These are phyloP conservation scores for Tylopilus sp. DNA, from an alignment of 768 basidiomycete genomes.

Conservation along the genomic window DNA sequence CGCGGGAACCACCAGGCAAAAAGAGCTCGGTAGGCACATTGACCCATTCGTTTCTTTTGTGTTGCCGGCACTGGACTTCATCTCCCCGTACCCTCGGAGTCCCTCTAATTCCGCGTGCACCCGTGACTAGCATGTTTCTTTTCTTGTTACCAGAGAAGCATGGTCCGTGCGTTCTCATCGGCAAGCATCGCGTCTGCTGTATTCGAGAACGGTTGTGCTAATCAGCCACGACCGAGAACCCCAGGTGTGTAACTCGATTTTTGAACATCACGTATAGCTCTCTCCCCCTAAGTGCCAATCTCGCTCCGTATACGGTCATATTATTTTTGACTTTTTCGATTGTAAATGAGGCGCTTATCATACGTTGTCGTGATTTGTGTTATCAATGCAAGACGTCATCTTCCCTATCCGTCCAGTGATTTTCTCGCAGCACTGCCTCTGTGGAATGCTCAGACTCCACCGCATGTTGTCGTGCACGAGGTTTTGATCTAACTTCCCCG, in stretches of 20 bases:
- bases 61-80: slow-evolving; percentile 12
- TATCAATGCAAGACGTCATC: slow-evolving; percentile 20
- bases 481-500: slow-evolving; percentile 16
- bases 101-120: slow-evolving; percentile 17
- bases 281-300: not conserved
- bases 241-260: not conserved
- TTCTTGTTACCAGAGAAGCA: slow-evolving; percentile 7
- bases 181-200: not conserved
- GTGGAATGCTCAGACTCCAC: slow-evolving; percentile 2
- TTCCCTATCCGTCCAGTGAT: slow-evolving; percentile 12
- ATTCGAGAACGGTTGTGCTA: not conserved
- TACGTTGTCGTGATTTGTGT: slow-evolving; percentile 1
- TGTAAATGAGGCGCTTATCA: slow-evolving; percentile 7
- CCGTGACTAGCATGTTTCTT: slow-evolving; percentile 2
- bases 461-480: slow-evolving; percentile 19
- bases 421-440: slow-evolving; percentile 18
- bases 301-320: not conserved
- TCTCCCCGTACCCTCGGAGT: slow-evolving; percentile 17
- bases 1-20: slow-evolving; percentile 5
- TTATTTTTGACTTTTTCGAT: not conserved
- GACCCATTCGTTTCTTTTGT: not conserved
- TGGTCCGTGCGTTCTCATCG: not conserved
- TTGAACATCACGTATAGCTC: not conserved
- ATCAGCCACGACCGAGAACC: not conserved
- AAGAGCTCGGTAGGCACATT: not conserved